These are phyloP conservation scores for Alternaria triticimaculans DNA, from an alignment of 2,329 filamentous ascomycete genomes.

Conservation along the genomic window DNA sequence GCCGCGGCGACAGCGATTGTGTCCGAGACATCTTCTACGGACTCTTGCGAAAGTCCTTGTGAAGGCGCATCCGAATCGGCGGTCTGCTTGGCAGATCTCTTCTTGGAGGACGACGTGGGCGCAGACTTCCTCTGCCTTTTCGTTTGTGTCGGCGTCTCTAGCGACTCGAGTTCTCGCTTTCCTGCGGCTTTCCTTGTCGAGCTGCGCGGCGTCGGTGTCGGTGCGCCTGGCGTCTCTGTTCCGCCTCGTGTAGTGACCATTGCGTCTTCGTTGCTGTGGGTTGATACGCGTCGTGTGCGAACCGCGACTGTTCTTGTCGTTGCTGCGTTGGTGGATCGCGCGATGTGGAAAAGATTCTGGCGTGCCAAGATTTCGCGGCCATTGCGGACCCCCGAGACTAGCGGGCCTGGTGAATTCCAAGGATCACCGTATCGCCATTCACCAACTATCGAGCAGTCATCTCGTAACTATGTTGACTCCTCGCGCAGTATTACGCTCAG, in stretches of 20 bases:
- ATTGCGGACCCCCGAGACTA: constrained; percentile 28
- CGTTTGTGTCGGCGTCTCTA: constrained; percentile 37
- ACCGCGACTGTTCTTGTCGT: constrained; percentile 34
- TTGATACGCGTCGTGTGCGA: constrained; percentile 7
- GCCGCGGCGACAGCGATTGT: constrained; percentile 17
- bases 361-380: constrained; percentile 35
- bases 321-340: constrained; percentile 17
- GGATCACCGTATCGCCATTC: not conserved
- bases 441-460: not conserved
- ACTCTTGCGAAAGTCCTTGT: constrained; percentile 14
- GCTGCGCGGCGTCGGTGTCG: constrained; percentile 30
- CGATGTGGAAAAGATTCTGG: constrained; percentile 18
- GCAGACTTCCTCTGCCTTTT: constrained; percentile 37
- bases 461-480: constrained; percentile 27
- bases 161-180: constrained; percentile 39
- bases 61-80: not conserved
- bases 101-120: constrained; percentile 15
- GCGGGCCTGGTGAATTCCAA: not conserved
- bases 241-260: constrained; percentile 48
- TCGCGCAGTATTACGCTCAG: constrained; percentile 17
- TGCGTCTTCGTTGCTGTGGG: constrained; percentile 11
- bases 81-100: constrained; percentile 5
- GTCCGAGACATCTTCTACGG: constrained; percentile 20
- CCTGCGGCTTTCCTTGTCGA: constrained; percentile 30
- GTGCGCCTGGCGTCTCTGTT: constrained; percentile 33